phyloP scores from a whole-genome alignment of 768 basidiomycete species.

The Chalciporus pseudorubinellus region DNA sequence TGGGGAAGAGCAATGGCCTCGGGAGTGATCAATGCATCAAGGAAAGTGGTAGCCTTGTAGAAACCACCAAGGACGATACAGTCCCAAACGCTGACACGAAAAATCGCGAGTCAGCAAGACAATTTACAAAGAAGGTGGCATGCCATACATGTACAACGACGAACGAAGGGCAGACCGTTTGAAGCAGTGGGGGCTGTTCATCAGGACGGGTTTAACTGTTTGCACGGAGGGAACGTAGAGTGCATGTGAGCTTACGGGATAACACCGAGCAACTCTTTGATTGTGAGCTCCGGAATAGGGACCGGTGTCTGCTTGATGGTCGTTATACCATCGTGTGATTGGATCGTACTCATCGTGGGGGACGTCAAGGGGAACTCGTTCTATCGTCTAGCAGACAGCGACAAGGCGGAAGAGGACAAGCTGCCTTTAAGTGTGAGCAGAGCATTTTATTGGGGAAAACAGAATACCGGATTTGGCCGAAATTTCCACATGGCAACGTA shows the following conservation, averaged over 20 bases:
- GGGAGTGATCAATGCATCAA: slow-evolving; percentile 62
- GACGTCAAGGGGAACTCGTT: slow-evolving; percentile 2
- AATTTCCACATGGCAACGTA: slow-evolving; percentile 22
- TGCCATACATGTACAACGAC: slow-evolving; percentile 71
- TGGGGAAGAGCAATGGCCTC: slow-evolving; percentile 52
- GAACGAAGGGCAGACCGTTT: slow-evolving; percentile 85
- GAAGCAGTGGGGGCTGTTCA: slow-evolving; percentile 74
- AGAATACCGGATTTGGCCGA: slow-evolving; percentile 22
- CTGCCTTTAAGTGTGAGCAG: neutral
- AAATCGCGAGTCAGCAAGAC: slow-evolving; percentile 12
- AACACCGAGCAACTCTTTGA: slow-evolving; percentile 80
- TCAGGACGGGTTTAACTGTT: neutral
- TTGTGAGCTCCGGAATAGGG: slow-evolving; percentile 76
- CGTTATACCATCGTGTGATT: slow-evolving; percentile 17
- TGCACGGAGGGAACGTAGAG: neutral
- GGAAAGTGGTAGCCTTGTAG: slow-evolving; percentile 64
- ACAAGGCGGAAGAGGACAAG: neutral
- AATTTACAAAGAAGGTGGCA: slow-evolving; percentile 20
- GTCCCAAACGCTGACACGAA: slow-evolving; percentile 63
- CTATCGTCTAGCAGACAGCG: slow-evolving; percentile 6
- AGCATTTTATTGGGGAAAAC: slow-evolving; percentile 30
- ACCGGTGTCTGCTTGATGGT: slow-evolving; percentile 56
- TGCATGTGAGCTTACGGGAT: slow-evolving; percentile 64
- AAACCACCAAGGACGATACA: slow-evolving; percentile 61
- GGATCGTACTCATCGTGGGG: slow-evolving; percentile 20